Base-by-base conservation (phyloP, 441 rosid genomes). In the Mallotus repandus region DNA sequence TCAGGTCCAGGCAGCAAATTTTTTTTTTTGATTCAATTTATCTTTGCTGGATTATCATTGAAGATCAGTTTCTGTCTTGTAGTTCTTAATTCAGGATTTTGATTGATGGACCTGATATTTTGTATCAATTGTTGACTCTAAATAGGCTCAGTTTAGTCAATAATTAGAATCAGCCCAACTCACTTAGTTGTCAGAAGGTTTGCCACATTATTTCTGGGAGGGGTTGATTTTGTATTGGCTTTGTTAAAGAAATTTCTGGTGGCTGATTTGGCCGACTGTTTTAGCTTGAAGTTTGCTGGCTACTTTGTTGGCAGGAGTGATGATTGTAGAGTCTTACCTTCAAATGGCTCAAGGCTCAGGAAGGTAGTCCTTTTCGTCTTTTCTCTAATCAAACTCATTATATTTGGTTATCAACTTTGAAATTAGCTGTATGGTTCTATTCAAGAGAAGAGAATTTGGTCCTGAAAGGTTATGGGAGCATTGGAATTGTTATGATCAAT, bases 281-380 rank as follows among this genome's bases (percentile, higher is more conserved):
- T 9, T 57, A 43, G 35, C 41, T 38, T 38, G 41, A 38, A 38
- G 41, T 38, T 50, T 66, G 12, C 55, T 72, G 68, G 7, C 50
- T 78, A 62, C 49, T 50, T 75, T 13, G 53, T 38, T 59, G 64
- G 72, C 71, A 89, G 97, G 86, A 81, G 84, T 62, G 77, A 80
- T 77, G 79, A 57, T 70, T 74, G 66, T 79, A 66, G 71, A 76
- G 83, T 71, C 58, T 73, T 0, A 68, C 72, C 79, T 75, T 78
- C 83, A 70, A 76, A 64, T 68, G 71, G 74, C 74, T 63, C 81
- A 49, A 85, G 80, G 82, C 70, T 22, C 62, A 82, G 59, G 69
- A 86, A 88, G 98, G 94, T 86, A 74, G 65, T 18, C 41, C 48
- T 79, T 48, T 54, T 9, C 21, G 8, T 45, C 65, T 25, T 69